Conservation (phyloP, 257 asterid genomes). For the Jacaranda mimosifolia region DNA sequence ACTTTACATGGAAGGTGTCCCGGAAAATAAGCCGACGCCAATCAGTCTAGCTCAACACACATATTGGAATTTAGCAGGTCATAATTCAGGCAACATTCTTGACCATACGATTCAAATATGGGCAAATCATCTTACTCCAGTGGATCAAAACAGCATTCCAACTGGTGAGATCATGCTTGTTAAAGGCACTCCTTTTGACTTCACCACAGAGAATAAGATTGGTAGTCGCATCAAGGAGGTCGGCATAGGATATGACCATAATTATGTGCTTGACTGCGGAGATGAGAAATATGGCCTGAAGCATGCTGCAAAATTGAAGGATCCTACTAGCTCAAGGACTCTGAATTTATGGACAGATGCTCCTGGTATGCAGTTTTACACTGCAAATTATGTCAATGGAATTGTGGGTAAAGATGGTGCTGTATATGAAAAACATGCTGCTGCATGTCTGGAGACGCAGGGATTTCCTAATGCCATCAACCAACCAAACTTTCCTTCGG, state of each 20-base stretch:
- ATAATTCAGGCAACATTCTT: slow-evolving; percentile 70
- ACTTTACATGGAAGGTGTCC: slow-evolving; percentile 95
- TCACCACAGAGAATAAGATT: slow-evolving; percentile 71
- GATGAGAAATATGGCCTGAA: slow-evolving; percentile 75
- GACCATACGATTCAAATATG: slow-evolving; percentile 77
- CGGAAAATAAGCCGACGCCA: slow-evolving; percentile 80
- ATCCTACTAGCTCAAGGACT: slow-evolving; percentile 81
- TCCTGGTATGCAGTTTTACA: slow-evolving; percentile 97
- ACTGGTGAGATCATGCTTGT: slow-evolving; percentile 87
- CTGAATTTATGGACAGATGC: slow-evolving; percentile 89
- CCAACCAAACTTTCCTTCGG: slow-evolving; percentile 74
- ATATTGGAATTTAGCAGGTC: slow-evolving; percentile 95
- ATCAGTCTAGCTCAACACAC: slow-evolving; percentile 97
- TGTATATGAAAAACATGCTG: slow-evolving; percentile 77
- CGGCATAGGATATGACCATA: slow-evolving; percentile 93
- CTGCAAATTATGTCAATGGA: slow-evolving; percentile 83
- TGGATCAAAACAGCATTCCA: slow-evolving; percentile 77
- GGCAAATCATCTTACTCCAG: slow-evolving; percentile 82
- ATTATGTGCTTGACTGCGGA: slow-evolving; percentile 81
- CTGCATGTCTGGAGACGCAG: slow-evolving; percentile 90
- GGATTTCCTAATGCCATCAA: slow-evolving; percentile 95
- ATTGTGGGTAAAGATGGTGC: slow-evolving; percentile 86
- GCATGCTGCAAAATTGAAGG: slow-evolving; percentile 83
- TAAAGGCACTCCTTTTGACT: slow-evolving; percentile 88
- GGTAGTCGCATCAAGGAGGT: slow-evolving; percentile 78